Evolutionary conservation across 108 stramenopile species (phyloP).

Genomic region (Pseudonitzschia pungens): DNA sequence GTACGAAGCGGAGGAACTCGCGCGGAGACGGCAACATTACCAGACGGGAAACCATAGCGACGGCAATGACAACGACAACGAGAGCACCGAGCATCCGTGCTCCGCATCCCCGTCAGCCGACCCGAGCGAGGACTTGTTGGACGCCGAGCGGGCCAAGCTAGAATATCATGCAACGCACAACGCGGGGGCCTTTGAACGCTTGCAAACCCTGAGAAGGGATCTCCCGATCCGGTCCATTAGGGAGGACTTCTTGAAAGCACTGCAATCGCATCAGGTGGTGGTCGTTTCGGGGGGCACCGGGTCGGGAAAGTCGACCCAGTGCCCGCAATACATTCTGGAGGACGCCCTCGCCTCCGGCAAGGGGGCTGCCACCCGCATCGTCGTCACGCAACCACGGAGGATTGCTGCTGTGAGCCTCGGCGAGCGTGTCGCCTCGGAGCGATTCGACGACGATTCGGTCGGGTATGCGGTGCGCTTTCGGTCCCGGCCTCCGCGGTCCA

Average conservation of each 20-base stretch:
- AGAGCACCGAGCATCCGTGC: too few relatives aligned
- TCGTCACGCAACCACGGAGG: constrained; percentile 91
- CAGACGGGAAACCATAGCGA: neutral
- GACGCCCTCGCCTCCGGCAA: constrained; percentile 27
- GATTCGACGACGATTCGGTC: constrained; percentile 47
- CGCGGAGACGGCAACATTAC: too few relatives aligned
- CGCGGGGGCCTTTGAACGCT: neutral
- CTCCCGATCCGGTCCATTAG: neutral
- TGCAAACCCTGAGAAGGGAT: neutral
- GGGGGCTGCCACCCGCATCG: constrained; percentile 36
- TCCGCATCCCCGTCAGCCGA: neutral
- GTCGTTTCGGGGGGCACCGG: constrained; percentile 78
- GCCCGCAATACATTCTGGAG: constrained; percentile 86
- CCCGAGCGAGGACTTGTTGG: neutral
- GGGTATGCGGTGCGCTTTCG: constrained; percentile 80
- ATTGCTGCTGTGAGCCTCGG: constrained; percentile 87
- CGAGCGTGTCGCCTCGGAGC: constrained; percentile 83
- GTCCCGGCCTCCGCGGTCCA: constrained; percentile 15
- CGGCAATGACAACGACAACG: neutral
- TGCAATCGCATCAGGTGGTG: constrained; percentile 39
- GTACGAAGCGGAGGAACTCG: neutral
- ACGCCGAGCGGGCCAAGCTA: neutral
- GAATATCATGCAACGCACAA: neutral
- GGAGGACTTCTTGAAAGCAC: neutral
- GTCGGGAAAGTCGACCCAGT: constrained; percentile 79